Base-by-base conservation (phyloP, 1,284 basidiomycete species). In the Limonomyces culmigenus region DNA sequence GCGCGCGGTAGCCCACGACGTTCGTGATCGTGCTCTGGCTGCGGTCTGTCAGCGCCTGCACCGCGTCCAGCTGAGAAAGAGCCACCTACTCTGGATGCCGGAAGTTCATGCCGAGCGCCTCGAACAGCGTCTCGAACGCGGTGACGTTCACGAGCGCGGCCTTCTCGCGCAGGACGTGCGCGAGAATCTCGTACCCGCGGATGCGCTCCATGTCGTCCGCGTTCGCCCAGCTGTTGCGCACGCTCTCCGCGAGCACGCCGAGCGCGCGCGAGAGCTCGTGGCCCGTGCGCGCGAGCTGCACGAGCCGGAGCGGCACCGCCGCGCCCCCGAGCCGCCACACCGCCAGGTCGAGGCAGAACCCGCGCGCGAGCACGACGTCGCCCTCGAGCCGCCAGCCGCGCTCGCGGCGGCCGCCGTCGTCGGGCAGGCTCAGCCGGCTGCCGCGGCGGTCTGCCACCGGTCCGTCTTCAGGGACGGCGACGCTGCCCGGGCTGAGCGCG, bases 181-280 rank as follows among this genome's bases (percentile, higher is more conserved):
- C 74, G 3, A 96, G 63, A 23, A 91, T 74, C 39, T 95, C 89
- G 48, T 92, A 96, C 10, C 87, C 86, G 39, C 85, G 72, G 32
- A 89, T 58, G 23, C 75, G 62, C 49, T 92, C 87, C 76, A 89
- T 87, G 47, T 91, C 87, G 48, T 91, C 88, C 29, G 83, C 88
- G 46, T 85, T 87, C 47, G 84, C 72, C 92, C 92, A 96, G 47
- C 74, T 85, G 44, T 81, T 76, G 41, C 71, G 70, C 27, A 93
- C 54, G 4, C 80, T 72, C 47, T 91, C 81, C 4, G 73, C 66
- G 23, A 95, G 57, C 16, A 95, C 70, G 3, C 71, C 60, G 12
- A 93, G 53, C 0, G 84, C 67, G 19, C 73, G 61, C 0, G 74
- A 77, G 3, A 95, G 52, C 45, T 89, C 78, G 42, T 78, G 77